Evolutionary conservation across 768 basidiomycete species (phyloP), one percentile per base, ranked within the genome.

Genomic region (Butyriboletus loyo): DNA sequence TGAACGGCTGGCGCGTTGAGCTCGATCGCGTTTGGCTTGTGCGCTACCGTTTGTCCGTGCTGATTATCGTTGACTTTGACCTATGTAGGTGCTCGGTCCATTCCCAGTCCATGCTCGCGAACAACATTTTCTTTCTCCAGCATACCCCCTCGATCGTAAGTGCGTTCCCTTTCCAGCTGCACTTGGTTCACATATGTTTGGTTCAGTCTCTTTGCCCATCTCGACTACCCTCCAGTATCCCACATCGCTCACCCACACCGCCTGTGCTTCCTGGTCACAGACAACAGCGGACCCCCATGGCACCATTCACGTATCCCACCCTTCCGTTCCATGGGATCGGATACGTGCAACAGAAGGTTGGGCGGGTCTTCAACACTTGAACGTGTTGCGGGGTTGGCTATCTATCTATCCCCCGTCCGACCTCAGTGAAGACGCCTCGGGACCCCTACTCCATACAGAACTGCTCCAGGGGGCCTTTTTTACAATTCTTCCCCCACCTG

Each of bases 41-140:
- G 41, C 56, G 66, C 38, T 8, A 11, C 37, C 8, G 37, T 39
- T 41, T 5, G 50, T 49, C 35, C 41, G 44, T 9, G 46, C 32
- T 9, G 37, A 9, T 14, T 9, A 22, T 43, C 39, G 15, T 40
- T 50, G 50, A 59, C 43, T 6, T 6, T 22, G 24, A 17, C 31
- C n/a, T 15, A 5, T 43, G 37, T 45, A 89, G 86, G 81, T 89
- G 11, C 78, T 93, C 13, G 91, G 89, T 0, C 91, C 90, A 0
- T 92, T 92, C 66, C 89, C 90, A 3, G 79, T 88, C 30, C 87
- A 89, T 53, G 89, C 90, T 11, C 77, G 90, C 61, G 91, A 92
- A 57, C 91, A 92, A 44, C 85, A 92, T 49, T 85, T 82, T 61
- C 67, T 92, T n/a, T 86, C 86, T 1, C 89, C 91, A 5, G 78